Base-by-base conservation (phyloP, 1,139 yeast species). In the Suhomyces bokatorum region DNA sequence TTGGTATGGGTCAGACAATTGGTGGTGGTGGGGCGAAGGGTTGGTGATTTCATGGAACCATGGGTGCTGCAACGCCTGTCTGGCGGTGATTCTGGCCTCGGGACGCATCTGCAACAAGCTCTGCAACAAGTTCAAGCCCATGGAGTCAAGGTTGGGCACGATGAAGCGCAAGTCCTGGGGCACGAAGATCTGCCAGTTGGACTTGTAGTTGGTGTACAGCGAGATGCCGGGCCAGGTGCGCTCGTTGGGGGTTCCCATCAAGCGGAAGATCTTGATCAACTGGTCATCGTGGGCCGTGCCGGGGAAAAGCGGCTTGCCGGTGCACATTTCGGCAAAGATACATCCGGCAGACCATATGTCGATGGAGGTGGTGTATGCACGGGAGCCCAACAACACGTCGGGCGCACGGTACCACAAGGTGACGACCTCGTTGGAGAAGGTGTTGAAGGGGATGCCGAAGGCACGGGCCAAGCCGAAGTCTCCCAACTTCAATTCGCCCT, bases 291-390 rank as follows among this genome's bases (percentile, higher is more conserved):
- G 95, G 37, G 96, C 89, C 8, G 95, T 82, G 3, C 99, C 99
- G 1, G 99, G 97, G 64, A 93, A 93, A 45, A 93, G 70, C 0
- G 99, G 97, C 57, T 93, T 85, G n/a, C 99, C 99, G 9, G 97
- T 88, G 56, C 93, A 85, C 99, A 93, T 93, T 64, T 93, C 99
- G 1, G 98, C 98, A 62, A 93, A 77, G 44, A 93, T 93, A 67
- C 99, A 93, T 11, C 99, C 99, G 17, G 97, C 95, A 26, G 97
- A 89, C 99, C 99, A 93, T 69, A 93, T 90, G 66, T 93, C 99
- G 51, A 93, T 93, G 1, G 97, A 88, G 0, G 99, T 93, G 28
- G 97, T 87, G 66, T 93, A 93, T 40, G 95, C 90, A 55, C 97
- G 80, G 0, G 97, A 88, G 0, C 99, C 99, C 66, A 93, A 79